A percentile compares a stretch with the other conserved stretches of the same genome.
phyloP scores from a whole-genome alignment of 2,329 filamentous ascomycete genomes.

The Bisporella sp. region DNA sequence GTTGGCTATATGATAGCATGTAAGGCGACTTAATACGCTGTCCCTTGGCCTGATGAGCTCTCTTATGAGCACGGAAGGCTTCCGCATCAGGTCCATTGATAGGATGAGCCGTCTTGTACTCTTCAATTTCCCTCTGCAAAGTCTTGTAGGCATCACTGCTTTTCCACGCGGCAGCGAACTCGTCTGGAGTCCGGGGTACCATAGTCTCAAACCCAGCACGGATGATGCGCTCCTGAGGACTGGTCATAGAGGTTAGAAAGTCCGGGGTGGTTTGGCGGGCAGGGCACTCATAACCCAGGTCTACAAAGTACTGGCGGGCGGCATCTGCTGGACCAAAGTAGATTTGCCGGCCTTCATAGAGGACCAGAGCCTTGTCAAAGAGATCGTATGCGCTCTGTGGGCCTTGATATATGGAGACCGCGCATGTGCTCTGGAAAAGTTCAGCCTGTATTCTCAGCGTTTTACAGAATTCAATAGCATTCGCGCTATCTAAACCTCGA shows the following conservation, averaged over 20 bases:
- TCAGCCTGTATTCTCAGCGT: conserved; percentile 59
- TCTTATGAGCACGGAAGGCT: conserved; percentile 35
- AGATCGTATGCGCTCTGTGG: conserved; percentile 61
- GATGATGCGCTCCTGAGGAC: conserved; percentile 39
- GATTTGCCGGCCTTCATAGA: conserved; percentile 62
- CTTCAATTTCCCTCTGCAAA: conserved; percentile 21
- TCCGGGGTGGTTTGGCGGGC: conserved; percentile 49
- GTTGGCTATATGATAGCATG: conserved; percentile 56
- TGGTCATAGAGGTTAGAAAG: conserved; percentile 72
- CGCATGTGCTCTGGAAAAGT: conserved; percentile 52
- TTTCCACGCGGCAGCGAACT: conserved; percentile 52
- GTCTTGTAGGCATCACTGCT: conserved; percentile 27
- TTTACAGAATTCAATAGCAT: conserved; percentile 65
- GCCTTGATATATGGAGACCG: conserved; percentile 67
- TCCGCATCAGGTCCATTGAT: conserved; percentile 38
- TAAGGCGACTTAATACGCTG: conserved; percentile 66
- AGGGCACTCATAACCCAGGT: conserved; percentile 68
- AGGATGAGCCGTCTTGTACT: conserved; percentile 25
- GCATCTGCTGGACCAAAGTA: conserved; percentile 60
- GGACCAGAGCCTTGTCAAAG: conserved; percentile 62
- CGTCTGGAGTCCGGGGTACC: conserved; percentile 62
- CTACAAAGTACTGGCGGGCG: conserved; percentile 62
- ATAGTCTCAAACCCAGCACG: conserved; percentile 50
- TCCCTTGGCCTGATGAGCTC: conserved; percentile 18
- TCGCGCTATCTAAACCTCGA: conserved; percentile 65